Percentiles rank a stretch among this genome's conserved stretches.
These are phyloP conservation scores for Hericium rajendrae DNA, from an alignment of 768 basidiomycete species.

Conservation along the genomic window DNA sequence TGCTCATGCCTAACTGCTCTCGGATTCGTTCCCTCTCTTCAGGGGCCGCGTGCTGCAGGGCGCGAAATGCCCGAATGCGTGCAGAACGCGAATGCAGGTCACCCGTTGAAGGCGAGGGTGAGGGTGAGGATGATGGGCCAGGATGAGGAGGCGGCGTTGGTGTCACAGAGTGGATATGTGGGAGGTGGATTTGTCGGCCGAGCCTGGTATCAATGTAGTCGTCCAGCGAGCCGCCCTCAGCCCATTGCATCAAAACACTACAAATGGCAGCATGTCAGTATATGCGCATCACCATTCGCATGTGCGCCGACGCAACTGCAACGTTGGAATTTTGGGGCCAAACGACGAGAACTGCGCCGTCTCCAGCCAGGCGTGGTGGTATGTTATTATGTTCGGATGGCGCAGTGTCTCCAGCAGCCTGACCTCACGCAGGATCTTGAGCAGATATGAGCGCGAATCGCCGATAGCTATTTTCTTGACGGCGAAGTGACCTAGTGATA, in stretches of 20 bases:
- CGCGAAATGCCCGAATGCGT: conserved; percentile 68
- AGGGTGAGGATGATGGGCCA: conserved; percentile 14
- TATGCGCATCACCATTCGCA: neutral
- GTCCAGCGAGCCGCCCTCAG: conserved; percentile 80
- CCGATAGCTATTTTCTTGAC: conserved; percentile 97
- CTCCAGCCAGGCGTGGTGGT: conserved; percentile 95
- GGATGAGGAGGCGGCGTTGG: conserved; percentile 8
- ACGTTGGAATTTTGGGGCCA: conserved; percentile 77
- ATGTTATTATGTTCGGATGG: conserved; percentile 91
- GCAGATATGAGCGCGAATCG: conserved; percentile 76
- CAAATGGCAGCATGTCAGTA: neutral
- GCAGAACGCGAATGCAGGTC: conserved; percentile 45
- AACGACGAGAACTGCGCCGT: conserved; percentile 77
- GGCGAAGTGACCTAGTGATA: conserved; percentile 63
- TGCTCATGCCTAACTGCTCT: conserved; percentile 31
- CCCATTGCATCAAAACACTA: conserved; percentile 90
- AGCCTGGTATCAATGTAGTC: conserved; percentile 78
- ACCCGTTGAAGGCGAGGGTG: conserved; percentile 1
- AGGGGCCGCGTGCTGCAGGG: conserved; percentile 53
- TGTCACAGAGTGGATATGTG: conserved; percentile 17
- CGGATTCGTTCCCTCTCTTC: conserved; percentile 54
- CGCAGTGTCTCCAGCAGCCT: conserved; percentile 76
- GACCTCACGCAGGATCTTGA: conserved; percentile 79
- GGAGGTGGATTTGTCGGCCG: conserved; percentile 34
- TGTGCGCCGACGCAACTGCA: conserved; percentile 52